Percentiles rank a stretch among this genome's conserved stretches.
These are phyloP conservation scores for Periconia digitata DNA, from an alignment of 2,329 filamentous ascomycete genomes.

Conservation along the genomic window DNA sequence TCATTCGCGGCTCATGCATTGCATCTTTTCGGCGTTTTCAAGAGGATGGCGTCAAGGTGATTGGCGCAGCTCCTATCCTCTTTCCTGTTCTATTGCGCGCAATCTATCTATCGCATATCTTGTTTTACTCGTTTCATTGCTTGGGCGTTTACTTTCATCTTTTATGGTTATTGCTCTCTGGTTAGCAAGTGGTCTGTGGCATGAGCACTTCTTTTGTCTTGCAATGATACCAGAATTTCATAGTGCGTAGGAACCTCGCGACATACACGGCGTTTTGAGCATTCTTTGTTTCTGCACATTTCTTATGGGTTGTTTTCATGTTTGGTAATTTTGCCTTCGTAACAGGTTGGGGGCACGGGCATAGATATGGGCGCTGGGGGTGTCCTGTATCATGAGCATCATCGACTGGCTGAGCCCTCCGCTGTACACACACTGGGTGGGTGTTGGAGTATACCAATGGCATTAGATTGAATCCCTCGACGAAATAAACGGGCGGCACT, in stretches of 20 bases:
- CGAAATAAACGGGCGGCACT: not conserved
- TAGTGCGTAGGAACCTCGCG: not conserved
- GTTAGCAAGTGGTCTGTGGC: slow-evolving; percentile 3
- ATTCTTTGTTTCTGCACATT: not conserved
- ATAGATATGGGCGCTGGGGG: not conserved
- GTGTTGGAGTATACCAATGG: not conserved
- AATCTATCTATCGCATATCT: not conserved
- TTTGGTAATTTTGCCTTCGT: not conserved
- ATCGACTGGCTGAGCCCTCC: not conserved
- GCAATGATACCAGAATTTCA: slow-evolving; percentile 5
- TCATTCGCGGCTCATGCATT: slow-evolving; percentile 14
- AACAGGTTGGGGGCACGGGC: not conserved
- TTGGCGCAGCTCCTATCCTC: slow-evolving; percentile 3
- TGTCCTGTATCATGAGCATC: not conserved
- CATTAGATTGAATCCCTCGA: slow-evolving; percentile 4
- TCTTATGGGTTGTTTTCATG: not conserved
- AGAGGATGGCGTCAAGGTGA: slow-evolving; percentile 17
- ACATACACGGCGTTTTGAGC: not conserved
- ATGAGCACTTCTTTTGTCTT: not conserved
- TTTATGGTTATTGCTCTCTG: not conserved
- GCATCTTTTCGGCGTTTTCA: slow-evolving; percentile 27
- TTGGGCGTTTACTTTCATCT: not conserved
- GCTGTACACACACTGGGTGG: not conserved
- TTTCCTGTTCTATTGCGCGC: not conserved
- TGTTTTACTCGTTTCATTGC: not conserved